Conservation (phyloP, 331 rosid species). For the Malus hybrid region DNA sequence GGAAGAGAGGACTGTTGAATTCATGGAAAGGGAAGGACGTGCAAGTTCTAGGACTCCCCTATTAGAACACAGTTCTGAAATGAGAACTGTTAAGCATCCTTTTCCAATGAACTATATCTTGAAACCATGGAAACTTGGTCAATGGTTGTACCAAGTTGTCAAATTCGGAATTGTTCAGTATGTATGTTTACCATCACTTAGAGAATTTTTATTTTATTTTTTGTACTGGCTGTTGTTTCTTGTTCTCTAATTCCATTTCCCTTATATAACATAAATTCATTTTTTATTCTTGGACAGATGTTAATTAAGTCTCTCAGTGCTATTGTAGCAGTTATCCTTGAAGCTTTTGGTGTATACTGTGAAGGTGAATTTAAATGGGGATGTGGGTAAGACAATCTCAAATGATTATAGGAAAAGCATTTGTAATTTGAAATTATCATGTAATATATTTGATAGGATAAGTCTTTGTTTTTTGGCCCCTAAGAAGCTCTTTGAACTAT, state of each 20-base stretch:
- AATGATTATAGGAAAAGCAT: background rate
- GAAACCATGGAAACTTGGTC: conserved; percentile 90
- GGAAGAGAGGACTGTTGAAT: conserved; percentile 80
- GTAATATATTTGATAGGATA: background rate
- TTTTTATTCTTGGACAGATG: conserved; percentile 60
- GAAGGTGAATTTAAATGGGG: conserved; percentile 88
- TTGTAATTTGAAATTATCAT: conserved; percentile 1
- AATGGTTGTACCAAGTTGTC: conserved; percentile 77
- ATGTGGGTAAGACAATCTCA: conserved; percentile 71
- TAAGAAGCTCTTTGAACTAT: background rate
- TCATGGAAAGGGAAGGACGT: conserved; percentile 89
- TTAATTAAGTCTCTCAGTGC: conserved; percentile 76
- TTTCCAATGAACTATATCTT: conserved; percentile 78
- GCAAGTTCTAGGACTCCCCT: conserved; percentile 57
- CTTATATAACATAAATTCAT: background rate
- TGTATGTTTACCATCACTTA: conserved; percentile 54
- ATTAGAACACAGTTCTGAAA: conserved; percentile 42
- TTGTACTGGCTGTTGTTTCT: background rate
- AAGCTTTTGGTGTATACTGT: conserved; percentile 83
- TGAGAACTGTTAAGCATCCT: conserved; percentile 68
- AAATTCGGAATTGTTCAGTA: conserved; percentile 96
- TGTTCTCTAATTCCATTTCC: conserved; percentile 2
- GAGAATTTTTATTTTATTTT: background rate
- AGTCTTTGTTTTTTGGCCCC: background rate
- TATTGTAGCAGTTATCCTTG: conserved; percentile 75